phyloP scores from a whole-genome alignment of 352 stramenopile genomes.

The Phytophthora ohioensis region DNA sequence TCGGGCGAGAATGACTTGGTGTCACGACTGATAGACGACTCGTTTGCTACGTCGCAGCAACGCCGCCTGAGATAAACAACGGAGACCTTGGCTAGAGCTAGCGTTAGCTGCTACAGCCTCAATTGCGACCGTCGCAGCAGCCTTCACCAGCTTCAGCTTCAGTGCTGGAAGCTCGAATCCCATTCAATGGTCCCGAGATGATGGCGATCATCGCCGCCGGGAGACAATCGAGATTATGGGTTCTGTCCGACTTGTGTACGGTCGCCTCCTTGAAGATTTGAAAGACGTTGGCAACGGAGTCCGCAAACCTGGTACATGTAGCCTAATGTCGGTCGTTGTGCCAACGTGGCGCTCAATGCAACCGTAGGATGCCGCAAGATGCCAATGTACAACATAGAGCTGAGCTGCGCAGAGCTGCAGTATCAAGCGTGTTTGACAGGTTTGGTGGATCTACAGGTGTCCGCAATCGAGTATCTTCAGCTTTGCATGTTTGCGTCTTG shows the following conservation, averaged over 20 bases:
- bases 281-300: too few relatives aligned
- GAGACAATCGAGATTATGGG: conserved; percentile 27
- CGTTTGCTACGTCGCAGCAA: conserved; percentile 19
- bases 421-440: not conserved
- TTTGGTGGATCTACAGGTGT: conserved; percentile 1
- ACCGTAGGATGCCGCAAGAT: conserved; percentile 3
- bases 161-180: not conserved
- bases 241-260: conserved; percentile 16
- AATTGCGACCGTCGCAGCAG: conserved; percentile 7
- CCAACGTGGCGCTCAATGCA: conserved; percentile 4
- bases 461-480: conserved; percentile 6
- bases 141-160: conserved; percentile 8
- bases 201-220: not conserved
- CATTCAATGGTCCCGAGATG: not conserved
- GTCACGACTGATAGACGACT: conserved; percentile 24
- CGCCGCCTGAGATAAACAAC: conserved; percentile 13
- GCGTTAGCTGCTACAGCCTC: not conserved
- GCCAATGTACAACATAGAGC: not conserved
- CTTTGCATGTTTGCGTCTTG: conserved; percentile 17
- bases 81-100: too few relatives aligned
- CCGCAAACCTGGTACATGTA: not conserved
- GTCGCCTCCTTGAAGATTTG: conserved; percentile 30
- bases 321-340: conserved; percentile 1
- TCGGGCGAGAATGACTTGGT: conserved; percentile 16
- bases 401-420: not conserved